Percentiles rank a stretch among this genome's conserved stretches.
These are phyloP conservation scores for Colletotrichum siamense DNA, from an alignment of 2,329 filamentous ascomycete species.

Conservation along the genomic window DNA sequence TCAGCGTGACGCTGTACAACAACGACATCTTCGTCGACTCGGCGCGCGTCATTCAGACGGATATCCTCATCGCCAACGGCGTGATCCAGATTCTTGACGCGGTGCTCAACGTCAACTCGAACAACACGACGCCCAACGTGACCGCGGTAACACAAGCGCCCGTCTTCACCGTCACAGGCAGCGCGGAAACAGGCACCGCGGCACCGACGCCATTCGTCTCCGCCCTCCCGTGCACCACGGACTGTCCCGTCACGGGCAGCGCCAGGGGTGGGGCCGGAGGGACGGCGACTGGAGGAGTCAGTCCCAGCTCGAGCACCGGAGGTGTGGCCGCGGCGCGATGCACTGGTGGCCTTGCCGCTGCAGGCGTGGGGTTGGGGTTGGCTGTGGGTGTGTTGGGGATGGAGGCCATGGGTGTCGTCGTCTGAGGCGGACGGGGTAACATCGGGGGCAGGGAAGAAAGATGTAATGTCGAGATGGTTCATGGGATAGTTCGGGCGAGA, in stretches of 20 bases:
- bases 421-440: neutral
- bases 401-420: neutral
- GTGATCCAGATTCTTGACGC: conserved; percentile 64
- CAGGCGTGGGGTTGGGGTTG: conserved; percentile 11
- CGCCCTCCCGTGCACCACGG: conserved; percentile 43
- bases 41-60: conserved; percentile 54
- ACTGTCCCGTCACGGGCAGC: conserved; percentile 38
- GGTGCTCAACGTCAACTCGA: conserved; percentile 44
- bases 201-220: conserved; percentile 46
- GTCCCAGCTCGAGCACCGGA: conserved; percentile 2
- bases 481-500: neutral
- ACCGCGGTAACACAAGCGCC: conserved; percentile 40
- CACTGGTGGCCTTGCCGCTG: neutral
- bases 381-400: conserved; percentile 5
- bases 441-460: neutral
- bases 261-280: neutral
- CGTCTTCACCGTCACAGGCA: conserved; percentile 13
- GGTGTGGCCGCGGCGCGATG: conserved; percentile 13
- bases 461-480: neutral
- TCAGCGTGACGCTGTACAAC: conserved; percentile 24
- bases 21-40: conserved; percentile 57
- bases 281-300: conserved; percentile 4
- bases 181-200: conserved; percentile 24
- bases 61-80: conserved; percentile 63
- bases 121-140: conserved; percentile 34